phyloP scores from a whole-genome alignment of 2,329 filamentous ascomycete species.

The Fonsecaea monophora region DNA sequence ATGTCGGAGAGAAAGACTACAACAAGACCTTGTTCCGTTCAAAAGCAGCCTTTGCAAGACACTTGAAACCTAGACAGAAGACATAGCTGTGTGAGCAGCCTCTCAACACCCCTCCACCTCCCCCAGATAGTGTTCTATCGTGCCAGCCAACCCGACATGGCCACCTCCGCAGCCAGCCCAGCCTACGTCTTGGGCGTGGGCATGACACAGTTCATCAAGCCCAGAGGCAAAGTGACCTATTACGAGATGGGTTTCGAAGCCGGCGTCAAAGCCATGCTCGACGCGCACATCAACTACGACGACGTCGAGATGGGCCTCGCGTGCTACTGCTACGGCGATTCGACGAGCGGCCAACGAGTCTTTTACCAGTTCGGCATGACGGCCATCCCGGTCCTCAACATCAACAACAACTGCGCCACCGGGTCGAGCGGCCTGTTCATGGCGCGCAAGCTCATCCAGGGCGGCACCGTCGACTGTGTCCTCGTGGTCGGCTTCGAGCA shows the following conservation, averaged over 20 bases:
- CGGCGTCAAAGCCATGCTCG: conserved; percentile 53
- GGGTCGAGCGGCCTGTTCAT: conserved; percentile 86
- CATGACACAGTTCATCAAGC: conserved; percentile 93
- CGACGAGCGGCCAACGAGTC: conserved; percentile 90
- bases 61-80: too few species aligned
- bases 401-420: conserved; percentile 97
- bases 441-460: conserved; percentile 76
- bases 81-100: too few species aligned
- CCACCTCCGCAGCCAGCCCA: too few species aligned
- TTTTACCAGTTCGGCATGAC: conserved; percentile 53
- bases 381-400: conserved; percentile 92
- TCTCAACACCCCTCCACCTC: too few species aligned
- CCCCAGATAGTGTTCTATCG: too few species aligned
- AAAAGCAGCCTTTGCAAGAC: too few species aligned
- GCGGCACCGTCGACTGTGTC: conserved; percentile 83
- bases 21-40: too few species aligned
- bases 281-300: conserved; percentile 92
- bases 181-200: conserved; percentile 82
- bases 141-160: too few species aligned
- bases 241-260: conserved; percentile 43
- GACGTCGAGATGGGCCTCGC: conserved; percentile 92
- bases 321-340: conserved; percentile 96
- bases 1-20: too few species aligned
- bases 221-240: conserved; percentile 41
- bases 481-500: conserved; percentile 97